Evolutionary conservation across 345 rosid species (phyloP).

Genomic region (Cardamine occulta): DNA sequence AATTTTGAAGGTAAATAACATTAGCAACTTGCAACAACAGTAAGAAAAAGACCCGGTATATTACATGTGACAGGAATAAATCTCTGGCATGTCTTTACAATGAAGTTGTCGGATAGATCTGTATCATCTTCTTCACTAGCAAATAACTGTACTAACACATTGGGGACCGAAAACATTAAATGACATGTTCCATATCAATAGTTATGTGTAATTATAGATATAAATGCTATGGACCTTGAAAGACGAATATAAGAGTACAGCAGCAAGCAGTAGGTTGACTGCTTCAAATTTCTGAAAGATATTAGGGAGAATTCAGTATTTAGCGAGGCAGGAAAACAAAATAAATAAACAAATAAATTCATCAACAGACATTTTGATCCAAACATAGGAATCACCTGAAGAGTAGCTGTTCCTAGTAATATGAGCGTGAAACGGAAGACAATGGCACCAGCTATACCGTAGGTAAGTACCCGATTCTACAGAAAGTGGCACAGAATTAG

Average conservation of each 20-base stretch:
- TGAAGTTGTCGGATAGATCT: conserved; percentile 79
- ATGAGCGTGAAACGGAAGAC: conserved; percentile 76
- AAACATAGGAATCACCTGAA: conserved; percentile 64
- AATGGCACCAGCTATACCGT: conserved; percentile 90
- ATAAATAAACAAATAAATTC: not conserved
- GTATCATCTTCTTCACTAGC: conserved; percentile 77
- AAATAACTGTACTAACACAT: conserved; percentile 60
- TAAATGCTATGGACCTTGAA: conserved; percentile 65
- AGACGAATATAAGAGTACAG: conserved; percentile 76
- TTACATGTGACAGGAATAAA: conserved; percentile 93
- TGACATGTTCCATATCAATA: conserved; percentile 5
- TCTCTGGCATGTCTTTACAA: conserved; percentile 94
- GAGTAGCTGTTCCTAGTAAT: conserved; percentile 87
- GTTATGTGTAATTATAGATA: conserved; percentile 19
- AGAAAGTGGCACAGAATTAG: conserved; percentile 18
- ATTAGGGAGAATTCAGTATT: conserved; percentile 24
- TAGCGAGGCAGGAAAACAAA: not conserved
- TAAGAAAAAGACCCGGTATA: conserved; percentile 7
- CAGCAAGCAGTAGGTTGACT: conserved; percentile 82
- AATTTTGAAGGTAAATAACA: conserved; percentile 8
- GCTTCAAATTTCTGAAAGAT: conserved; percentile 77
- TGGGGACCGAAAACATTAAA: not conserved
- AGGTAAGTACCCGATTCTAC: conserved; percentile 84
- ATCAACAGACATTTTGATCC: not conserved
- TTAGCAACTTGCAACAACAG: conserved; percentile 3